Base-by-base conservation (phyloP, 768 basidiomycete species). In the Pleurotus platypus region DNA sequence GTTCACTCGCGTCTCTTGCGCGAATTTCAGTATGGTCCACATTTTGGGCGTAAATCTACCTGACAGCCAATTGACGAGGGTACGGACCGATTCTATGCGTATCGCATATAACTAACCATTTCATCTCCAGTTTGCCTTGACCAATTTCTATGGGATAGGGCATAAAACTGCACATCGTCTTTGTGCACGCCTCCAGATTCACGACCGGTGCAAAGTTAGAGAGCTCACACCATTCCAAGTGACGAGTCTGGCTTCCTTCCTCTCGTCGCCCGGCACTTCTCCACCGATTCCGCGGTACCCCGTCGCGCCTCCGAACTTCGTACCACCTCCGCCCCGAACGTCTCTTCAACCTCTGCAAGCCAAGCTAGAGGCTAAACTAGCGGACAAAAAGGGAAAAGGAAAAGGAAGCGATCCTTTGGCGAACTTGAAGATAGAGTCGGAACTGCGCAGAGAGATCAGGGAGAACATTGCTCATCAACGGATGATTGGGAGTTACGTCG, bases 391-490 rank as follows among this genome's bases (percentile, higher is more conserved):
- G 56, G 55, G 62, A 60, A 61, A 64, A 64, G 43, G 46, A 55
- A 55, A 66, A 55, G 50, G 56, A 57, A 30, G 64, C 16, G 94
- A 97, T 70, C 79, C 82, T 0, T 74, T 98, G 63, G 82, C 83
- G 65, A 79, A 81, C 46, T 69, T 98, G 61, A 87, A 84, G 75
- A 88, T 97, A 59, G 96, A 98, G 75, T 83, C 88, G 16, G 97
- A 98, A 70, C 73, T 95, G 66, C 83, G 79, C 69, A 82, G 89
- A 64, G 81, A 86, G 68, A 79, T 95, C 64, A 83, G 86, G 73
- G 92, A 92, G 70, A 94, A 98, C 69, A 95, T 99, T 69, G 86
- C 84, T 4, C 94, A 97, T 73, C 86, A 94, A 72, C 78, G 92
- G 60, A 89, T 89, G 81, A 94, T 98, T 71, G 96, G 96, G 48